Evolutionary conservation across 2,329 filamentous ascomycete species (phyloP).

Genomic region (Tolypocladium amazonense): DNA sequence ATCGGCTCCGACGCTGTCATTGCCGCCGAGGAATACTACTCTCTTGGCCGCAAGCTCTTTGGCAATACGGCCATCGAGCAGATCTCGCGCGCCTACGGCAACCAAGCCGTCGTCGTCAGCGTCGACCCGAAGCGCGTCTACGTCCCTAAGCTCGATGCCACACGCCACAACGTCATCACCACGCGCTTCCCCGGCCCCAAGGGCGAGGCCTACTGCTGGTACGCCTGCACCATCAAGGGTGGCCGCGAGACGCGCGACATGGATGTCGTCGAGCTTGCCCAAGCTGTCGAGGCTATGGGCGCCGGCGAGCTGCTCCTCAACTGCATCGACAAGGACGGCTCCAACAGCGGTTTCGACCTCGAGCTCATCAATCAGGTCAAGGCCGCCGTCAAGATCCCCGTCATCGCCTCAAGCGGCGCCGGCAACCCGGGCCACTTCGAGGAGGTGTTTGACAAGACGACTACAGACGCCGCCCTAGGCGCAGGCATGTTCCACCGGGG

Average conservation of each 20-base stretch:
- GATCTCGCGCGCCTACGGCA: conserved; percentile 87
- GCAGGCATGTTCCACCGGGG: conserved; percentile 96
- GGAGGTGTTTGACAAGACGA: conserved; percentile 79
- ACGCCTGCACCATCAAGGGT: conserved; percentile 93
- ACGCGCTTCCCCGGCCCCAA: conserved; percentile 61
- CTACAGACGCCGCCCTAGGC: conserved; percentile 84
- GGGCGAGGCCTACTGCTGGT: conserved; percentile 84
- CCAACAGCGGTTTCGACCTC: conserved; percentile 87
- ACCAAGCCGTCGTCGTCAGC: conserved; percentile 92
- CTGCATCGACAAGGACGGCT: conserved; percentile 95
- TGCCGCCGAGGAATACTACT: conserved; percentile 86
- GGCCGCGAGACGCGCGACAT: conserved; percentile 90
- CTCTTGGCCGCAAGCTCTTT: conserved; percentile 53
- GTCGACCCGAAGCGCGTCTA: conserved; percentile 91
- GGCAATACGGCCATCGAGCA: conserved; percentile 91
- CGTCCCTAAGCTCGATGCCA: conserved; percentile 60
- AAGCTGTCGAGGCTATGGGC: conserved; percentile 92
- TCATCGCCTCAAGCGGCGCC: conserved; percentile 89
- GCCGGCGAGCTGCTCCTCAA: conserved; percentile 90
- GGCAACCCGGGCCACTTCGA: conserved; percentile 80
- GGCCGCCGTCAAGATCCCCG: conserved; percentile 74
- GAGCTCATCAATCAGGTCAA: conserved; percentile 89
- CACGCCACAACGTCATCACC: conserved; percentile 61
- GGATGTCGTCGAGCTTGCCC: conserved; percentile 79
- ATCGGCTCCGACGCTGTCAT: conserved; percentile 92